Conservation (phyloP, 306 rosid genomes). For the Mucuna pruriens region DNA sequence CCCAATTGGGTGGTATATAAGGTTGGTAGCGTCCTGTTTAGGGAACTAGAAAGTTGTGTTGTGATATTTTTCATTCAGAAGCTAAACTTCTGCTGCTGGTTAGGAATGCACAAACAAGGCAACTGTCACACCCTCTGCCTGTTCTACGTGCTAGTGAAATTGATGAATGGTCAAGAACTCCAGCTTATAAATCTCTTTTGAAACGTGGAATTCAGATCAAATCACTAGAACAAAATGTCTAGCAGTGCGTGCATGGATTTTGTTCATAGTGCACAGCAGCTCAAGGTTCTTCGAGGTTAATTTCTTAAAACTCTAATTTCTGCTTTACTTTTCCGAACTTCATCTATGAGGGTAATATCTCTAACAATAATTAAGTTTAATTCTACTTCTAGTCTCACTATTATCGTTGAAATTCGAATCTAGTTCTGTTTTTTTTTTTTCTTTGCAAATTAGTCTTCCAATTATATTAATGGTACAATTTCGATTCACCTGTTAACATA, state of each 20-base stretch:
- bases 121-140: slow-evolving; percentile 93
- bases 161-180: slow-evolving; percentile 91
- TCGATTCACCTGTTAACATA: not conserved
- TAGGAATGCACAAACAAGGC: slow-evolving; percentile 96
- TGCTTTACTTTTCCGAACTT: slow-evolving; percentile 30
- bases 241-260: slow-evolving; percentile 26
- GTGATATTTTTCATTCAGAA: slow-evolving; percentile 16
- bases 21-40: slow-evolving; percentile 49
- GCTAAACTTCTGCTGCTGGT: slow-evolving; percentile 35
- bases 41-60: slow-evolving; percentile 10
- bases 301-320: slow-evolving; percentile 21
- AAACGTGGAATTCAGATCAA: slow-evolving; percentile 57
- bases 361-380: not conserved
- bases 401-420: not conserved
- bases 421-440: not conserved
- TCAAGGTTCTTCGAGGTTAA: slow-evolving; percentile 37
- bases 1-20: slow-evolving; percentile 93
- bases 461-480: not conserved
- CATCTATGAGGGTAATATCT: not conserved
- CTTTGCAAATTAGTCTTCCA: not conserved
- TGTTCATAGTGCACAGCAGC: slow-evolving; percentile 36
- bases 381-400: not conserved
- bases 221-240: slow-evolving; percentile 43
- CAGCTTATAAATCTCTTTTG: slow-evolving; percentile 64
- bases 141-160: slow-evolving; percentile 96